Percentiles rank a stretch among this genome's conserved stretches.
These are phyloP conservation scores for Sclerotinia sclerotiorum DNA, from an alignment of 2,329 filamentous ascomycete species.

Conservation along the genomic window DNA sequence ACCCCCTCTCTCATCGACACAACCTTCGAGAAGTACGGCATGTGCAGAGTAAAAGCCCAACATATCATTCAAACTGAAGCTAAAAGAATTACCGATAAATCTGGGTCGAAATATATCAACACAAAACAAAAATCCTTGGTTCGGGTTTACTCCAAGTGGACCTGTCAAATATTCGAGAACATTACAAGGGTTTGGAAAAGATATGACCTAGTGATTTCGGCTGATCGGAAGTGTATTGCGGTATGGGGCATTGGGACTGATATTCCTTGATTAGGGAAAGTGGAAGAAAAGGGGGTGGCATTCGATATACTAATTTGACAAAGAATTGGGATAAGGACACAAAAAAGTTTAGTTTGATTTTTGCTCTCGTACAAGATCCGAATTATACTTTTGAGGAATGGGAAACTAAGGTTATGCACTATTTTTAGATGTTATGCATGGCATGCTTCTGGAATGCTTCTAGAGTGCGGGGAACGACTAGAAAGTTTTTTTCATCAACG, in stretches of 20 bases:
- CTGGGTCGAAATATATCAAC: background rate
- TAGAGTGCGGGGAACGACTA: background rate
- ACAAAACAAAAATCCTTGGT: background rate
- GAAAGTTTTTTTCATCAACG: background rate
- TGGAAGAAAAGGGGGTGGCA: conserved; percentile 10
- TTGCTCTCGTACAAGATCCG: background rate
- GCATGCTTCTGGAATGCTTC: background rate
- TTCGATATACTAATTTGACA: background rate
- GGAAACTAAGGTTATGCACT: background rate
- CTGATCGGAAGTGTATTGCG: background rate
- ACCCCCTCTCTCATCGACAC: background rate
- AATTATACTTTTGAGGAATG: background rate
- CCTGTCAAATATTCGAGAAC: conserved; percentile 12
- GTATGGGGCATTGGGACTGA: background rate
- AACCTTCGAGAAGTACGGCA: background rate
- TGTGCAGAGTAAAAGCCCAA: background rate
- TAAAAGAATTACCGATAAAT: conserved; percentile 2
- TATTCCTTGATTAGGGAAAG: background rate
- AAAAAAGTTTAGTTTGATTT: background rate
- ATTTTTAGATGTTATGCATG: background rate
- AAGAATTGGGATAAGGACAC: background rate
- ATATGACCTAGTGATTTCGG: conserved; percentile 16
- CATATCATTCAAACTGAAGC: background rate
- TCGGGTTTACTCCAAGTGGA: conserved; percentile 2
- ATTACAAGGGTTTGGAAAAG: background rate